phyloP scores from a whole-genome alignment of 2,329 filamentous ascomycete species.

The Monosporascus sp. region DNA sequence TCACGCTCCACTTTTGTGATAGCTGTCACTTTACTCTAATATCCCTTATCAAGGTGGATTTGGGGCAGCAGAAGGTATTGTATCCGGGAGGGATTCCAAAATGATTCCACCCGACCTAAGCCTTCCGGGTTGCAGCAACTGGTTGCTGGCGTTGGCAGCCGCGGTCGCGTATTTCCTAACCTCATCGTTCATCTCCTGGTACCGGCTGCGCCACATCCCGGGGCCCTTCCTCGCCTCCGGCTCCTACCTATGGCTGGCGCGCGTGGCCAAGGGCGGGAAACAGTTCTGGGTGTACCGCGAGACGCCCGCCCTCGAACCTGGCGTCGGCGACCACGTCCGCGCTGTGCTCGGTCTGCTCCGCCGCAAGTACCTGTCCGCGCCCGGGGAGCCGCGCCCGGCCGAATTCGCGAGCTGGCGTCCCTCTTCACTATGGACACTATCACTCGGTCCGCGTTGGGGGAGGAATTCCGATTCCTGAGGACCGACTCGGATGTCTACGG shows the following conservation, averaged over 20 bases:
- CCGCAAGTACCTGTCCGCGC: constrained; percentile 10
- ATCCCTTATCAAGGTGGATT: no score
- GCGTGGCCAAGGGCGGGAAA: background rate
- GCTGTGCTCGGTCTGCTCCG: constrained; percentile 11
- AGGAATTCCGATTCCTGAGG: constrained; percentile 18
- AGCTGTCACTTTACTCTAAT: no score
- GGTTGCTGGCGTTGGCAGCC: background rate
- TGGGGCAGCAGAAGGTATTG: no score
- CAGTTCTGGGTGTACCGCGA: constrained; percentile 1
- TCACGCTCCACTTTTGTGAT: no score
- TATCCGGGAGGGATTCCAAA: background rate
- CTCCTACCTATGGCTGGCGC: background rate
- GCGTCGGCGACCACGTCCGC: constrained; percentile 13
- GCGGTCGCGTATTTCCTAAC: background rate
- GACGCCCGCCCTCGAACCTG: constrained; percentile 12
- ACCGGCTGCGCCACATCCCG: constrained; percentile 4
- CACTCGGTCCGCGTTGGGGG: constrained; percentile 16
- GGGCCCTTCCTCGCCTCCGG: constrained; percentile 1
- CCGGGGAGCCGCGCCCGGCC: constrained; percentile 2
- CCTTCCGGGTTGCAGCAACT: background rate
- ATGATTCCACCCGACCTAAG: background rate
- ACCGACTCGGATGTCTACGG: constrained; percentile 13
- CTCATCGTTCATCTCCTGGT: background rate
- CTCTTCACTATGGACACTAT: constrained; percentile 20
- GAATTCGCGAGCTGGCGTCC: constrained; percentile 12